Evolutionary conservation across 2,329 filamentous ascomycete species (phyloP).

Genomic region (Trichoderma afroharzianum): DNA sequence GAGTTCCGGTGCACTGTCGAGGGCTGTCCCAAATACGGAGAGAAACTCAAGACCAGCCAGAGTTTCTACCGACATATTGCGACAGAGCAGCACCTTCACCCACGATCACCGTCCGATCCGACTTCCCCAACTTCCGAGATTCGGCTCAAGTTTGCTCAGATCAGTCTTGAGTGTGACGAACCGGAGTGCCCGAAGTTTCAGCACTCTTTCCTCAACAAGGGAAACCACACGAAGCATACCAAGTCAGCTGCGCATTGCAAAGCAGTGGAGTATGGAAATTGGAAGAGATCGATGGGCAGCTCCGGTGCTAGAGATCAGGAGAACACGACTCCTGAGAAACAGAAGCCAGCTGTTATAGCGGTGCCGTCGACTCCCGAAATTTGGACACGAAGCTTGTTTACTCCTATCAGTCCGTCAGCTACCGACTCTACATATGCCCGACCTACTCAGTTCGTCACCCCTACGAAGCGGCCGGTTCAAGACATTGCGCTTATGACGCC

Average conservation of each 20-base stretch:
- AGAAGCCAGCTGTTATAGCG: neutral
- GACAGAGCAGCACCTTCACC: neutral
- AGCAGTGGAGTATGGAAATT: neutral
- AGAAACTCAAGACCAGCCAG: slow-evolving; percentile 7
- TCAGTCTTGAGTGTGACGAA: neutral
- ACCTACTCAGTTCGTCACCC: neutral
- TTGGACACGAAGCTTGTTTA: neutral
- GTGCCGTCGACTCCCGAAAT: neutral
- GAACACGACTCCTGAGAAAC: neutral
- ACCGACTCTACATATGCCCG: neutral
- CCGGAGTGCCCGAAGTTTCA: neutral
- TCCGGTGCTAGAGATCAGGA: neutral
- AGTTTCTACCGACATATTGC: neutral
- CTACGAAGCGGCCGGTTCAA: neutral
- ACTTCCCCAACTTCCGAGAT: neutral
- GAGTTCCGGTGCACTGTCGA: slow-evolving; percentile 19
- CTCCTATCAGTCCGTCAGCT: neutral
- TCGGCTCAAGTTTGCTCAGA: neutral
- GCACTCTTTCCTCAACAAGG: neutral
- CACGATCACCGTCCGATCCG: neutral
- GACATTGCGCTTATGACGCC: neutral
- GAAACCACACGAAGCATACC: neutral
- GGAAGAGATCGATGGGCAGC: neutral
- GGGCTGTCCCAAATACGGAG: slow-evolving; percentile 16
- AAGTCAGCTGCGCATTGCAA: neutral